These are phyloP conservation scores for Polyporus arcularius DNA, from an alignment of 768 basidiomycete genomes.

Conservation along the genomic window DNA sequence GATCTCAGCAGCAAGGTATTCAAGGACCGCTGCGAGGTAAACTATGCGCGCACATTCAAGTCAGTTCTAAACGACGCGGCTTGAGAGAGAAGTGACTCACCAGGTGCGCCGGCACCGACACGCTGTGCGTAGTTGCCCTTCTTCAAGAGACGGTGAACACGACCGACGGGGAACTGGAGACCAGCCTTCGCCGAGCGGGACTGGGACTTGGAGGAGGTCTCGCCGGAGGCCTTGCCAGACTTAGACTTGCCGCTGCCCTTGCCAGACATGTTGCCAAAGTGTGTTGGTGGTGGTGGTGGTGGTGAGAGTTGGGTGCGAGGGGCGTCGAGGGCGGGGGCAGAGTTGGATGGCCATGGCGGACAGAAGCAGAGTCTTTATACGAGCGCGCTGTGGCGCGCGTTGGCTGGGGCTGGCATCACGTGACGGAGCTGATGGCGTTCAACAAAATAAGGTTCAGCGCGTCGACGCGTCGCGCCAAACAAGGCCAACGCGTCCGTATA, in stretches of 20 bases:
- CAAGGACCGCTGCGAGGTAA: constrained; percentile 90
- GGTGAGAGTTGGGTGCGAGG: background rate
- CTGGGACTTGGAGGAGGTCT: constrained; percentile 50
- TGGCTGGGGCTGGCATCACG: constrained; percentile 14
- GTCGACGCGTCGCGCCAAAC: constrained; percentile 29
- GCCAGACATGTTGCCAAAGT: constrained; percentile 37
- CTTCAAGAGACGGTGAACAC: constrained; percentile 89
- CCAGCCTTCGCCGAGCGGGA: constrained; percentile 78
- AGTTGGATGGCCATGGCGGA: constrained; percentile 3
- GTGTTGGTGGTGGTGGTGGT: constrained; percentile 9
- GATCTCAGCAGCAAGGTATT: constrained; percentile 92
- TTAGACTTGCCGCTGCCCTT: constrained; percentile 62
- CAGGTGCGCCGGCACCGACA: constrained; percentile 86
- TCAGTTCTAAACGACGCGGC: background rate
- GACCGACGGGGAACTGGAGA: constrained; percentile 89
- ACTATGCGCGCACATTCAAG: constrained; percentile 43
- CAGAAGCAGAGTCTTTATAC: constrained; percentile 19
- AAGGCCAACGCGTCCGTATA: constrained; percentile 28
- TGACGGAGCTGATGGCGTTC: constrained; percentile 26
- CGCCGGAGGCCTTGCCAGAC: constrained; percentile 61
- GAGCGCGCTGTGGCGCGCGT: constrained; percentile 11
- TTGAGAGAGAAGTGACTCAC: constrained; percentile 36
- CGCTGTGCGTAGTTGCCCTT: constrained; percentile 85
- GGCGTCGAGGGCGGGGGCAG: constrained; percentile 14
- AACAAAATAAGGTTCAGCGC: constrained; percentile 30